A percentile compares a stretch with the other conserved stretches of the same genome.
Conservation (phyloP, 2,329 filamentous ascomycete species). For the Xylaria hypoxylon region DNA sequence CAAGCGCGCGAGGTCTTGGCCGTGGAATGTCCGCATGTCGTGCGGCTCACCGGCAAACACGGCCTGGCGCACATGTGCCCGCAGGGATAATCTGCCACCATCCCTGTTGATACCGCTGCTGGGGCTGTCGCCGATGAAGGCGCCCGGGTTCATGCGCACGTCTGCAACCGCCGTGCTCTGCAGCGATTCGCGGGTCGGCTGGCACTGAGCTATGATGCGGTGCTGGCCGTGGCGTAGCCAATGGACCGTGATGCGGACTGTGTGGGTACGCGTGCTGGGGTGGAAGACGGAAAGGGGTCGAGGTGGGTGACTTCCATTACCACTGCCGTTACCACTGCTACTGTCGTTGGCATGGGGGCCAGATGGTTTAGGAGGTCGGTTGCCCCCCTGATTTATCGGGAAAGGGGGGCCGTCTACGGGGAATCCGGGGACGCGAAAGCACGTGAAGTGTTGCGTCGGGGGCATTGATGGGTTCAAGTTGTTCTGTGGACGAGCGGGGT, state of each 20-base stretch:
- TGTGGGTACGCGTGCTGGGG: conserved; percentile 33
- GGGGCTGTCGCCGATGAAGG: conserved; percentile 20
- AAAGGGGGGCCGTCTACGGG: conserved; percentile 6
- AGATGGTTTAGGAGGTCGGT: conserved; percentile 10
- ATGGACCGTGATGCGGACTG: conserved; percentile 47
- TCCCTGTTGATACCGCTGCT: conserved; percentile 2
- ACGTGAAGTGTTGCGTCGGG: conserved; percentile 7
- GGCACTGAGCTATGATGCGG: conserved; percentile 44
- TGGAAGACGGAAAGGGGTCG: conserved; percentile 20
- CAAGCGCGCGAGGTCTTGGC: conserved; percentile 23
- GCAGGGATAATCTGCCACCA: not conserved
- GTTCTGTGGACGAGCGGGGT: conserved; percentile 21
- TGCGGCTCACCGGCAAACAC: conserved; percentile 26
- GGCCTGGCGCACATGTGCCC: conserved; percentile 29
- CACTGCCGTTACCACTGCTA: conserved; percentile 10
- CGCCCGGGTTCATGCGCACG: conserved; percentile 29
- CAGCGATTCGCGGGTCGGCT: conserved; percentile 45
- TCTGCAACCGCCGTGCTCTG: conserved; percentile 44
- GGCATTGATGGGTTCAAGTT: conserved; percentile 17
- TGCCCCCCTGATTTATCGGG: not conserved
- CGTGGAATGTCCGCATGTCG: conserved; percentile 30
- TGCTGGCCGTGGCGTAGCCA: conserved; percentile 47
- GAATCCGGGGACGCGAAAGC: conserved; percentile 10
- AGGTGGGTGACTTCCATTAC: conserved; percentile 17
- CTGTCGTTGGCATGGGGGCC: conserved; percentile 8